phyloP scores from a whole-genome alignment of 176 grass and related monocot species.

The Cenchrus americanus region DNA sequence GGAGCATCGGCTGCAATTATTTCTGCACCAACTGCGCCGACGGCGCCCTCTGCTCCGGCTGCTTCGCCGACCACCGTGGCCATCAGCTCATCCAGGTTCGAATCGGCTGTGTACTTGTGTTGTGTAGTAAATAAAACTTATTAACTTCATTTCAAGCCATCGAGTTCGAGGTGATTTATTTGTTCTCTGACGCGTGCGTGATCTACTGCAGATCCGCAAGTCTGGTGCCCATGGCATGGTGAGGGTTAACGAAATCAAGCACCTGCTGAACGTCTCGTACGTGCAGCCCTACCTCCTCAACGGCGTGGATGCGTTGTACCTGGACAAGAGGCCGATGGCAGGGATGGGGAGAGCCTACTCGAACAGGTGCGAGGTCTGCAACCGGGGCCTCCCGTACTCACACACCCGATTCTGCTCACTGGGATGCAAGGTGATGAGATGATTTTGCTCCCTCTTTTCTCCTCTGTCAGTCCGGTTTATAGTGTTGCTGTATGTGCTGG shows the following conservation, averaged over 20 bases:
- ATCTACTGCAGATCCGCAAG: slow-evolving; percentile 12
- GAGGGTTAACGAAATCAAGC: background rate
- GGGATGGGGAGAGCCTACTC: background rate
- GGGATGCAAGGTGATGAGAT: slow-evolving; percentile 71
- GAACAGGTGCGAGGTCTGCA: slow-evolving; percentile 13
- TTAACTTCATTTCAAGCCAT: no score
- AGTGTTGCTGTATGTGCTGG: no score
- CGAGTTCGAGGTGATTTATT: no score
- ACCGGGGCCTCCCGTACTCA: background rate
- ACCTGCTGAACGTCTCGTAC: background rate
- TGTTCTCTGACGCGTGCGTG: background rate
- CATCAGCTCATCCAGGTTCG: no score
- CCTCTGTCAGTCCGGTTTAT: background rate
- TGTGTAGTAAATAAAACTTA: no score
- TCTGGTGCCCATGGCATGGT: background rate
- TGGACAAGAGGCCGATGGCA: background rate
- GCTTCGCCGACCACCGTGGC: no score
- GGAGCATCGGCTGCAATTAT: no score
- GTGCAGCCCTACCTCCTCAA: slow-evolving; percentile 41
- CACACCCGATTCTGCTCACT: slow-evolving; percentile 75
- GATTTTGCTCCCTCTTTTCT: background rate
- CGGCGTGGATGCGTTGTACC: slow-evolving; percentile 8
- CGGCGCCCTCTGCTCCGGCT: no score
- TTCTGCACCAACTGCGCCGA: no score
- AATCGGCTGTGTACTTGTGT: no score